These are phyloP conservation scores for Sanghuangporus sanghuang DNA, from an alignment of 1,284 basidiomycete species.

Conservation along the genomic window DNA sequence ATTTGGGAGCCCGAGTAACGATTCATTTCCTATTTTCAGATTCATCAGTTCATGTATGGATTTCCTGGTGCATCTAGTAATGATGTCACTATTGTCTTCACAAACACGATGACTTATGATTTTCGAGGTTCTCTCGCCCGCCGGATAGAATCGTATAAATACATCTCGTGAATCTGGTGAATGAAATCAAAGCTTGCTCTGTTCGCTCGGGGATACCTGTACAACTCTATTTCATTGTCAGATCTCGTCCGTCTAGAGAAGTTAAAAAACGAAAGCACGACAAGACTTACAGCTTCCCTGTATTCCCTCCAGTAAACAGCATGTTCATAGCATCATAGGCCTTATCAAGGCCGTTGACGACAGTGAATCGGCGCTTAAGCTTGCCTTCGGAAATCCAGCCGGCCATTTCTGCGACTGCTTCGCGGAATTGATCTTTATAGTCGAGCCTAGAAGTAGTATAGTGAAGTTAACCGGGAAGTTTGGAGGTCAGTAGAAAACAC, in stretches of 20 bases:
- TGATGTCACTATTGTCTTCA: too few relatives aligned
- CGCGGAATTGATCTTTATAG: constrained; percentile 52
- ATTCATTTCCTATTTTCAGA: not conserved
- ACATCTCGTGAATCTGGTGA: not conserved
- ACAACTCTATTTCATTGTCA: not conserved
- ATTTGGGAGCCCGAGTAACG: not conserved
- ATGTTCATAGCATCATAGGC: constrained; percentile 64
- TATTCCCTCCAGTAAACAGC: constrained; percentile 77
- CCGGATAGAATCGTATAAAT: not conserved
- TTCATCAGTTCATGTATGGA: not conserved
- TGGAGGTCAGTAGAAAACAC: constrained; percentile 21
- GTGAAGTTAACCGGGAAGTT: not conserved
- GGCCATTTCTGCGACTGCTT: constrained; percentile 50
- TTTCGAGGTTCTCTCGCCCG: too few relatives aligned
- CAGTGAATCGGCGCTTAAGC: constrained; percentile 77
- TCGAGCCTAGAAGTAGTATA: constrained; percentile 45
- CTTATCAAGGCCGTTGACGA: constrained; percentile 69
- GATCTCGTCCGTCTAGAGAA: not conserved
- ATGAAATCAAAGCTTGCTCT: not conserved
- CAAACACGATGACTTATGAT: too few relatives aligned
- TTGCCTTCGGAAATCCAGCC: constrained; percentile 61
- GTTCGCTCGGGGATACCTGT: not conserved
- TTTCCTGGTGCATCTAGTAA: too few relatives aligned
- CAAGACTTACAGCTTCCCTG: constrained; percentile 70
- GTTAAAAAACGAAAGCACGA: not conserved